These are phyloP conservation scores for Toxicodendron radicans DNA, from an alignment of 345 rosid species.

Conservation along the genomic window DNA sequence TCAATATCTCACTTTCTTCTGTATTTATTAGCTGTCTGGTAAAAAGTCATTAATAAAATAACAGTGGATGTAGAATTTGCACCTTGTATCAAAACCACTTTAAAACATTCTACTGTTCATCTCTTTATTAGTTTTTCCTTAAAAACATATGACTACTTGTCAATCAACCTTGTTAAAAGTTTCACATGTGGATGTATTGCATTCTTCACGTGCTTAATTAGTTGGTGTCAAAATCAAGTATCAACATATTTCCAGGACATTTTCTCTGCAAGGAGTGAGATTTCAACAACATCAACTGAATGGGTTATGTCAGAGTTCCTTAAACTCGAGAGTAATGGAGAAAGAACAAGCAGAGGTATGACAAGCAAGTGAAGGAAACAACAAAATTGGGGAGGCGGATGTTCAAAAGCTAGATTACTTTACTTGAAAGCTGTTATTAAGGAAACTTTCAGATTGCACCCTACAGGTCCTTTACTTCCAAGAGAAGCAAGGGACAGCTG, in stretches of 20 bases:
- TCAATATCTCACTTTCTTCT: too few species aligned
- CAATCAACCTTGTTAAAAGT: too few species aligned
- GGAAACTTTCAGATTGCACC: slow-evolving; percentile 26
- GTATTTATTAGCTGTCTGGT: too few species aligned
- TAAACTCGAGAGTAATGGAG: slow-evolving; percentile 5
- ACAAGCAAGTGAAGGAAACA: slow-evolving; percentile 10
- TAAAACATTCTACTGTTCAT: too few species aligned
- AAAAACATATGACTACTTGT: too few species aligned
- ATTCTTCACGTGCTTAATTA: too few species aligned
- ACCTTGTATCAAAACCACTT: too few species aligned
- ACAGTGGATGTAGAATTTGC: too few species aligned
- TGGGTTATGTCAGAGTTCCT: slow-evolving; percentile 27
- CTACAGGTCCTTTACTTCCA: slow-evolving; percentile 23
- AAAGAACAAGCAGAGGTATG: slow-evolving; percentile 21
- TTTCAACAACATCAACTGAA: slow-evolving; percentile 23
- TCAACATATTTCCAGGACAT: slow-evolving; percentile 28
- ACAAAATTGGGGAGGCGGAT: slow-evolving; percentile 21
- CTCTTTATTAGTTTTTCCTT: too few species aligned
- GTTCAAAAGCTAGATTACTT: slow-evolving; percentile 12
- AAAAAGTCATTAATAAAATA: too few species aligned
- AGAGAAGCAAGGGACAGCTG: slow-evolving; percentile 29
- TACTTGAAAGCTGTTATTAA: slow-evolving; percentile 23
- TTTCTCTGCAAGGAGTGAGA: slow-evolving; percentile 26
- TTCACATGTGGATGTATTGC: too few species aligned
- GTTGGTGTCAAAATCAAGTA: too few species aligned